These are phyloP conservation scores for Botryotinia narcissicola DNA, from an alignment of 2,329 filamentous ascomycete species.

Conservation along the genomic window DNA sequence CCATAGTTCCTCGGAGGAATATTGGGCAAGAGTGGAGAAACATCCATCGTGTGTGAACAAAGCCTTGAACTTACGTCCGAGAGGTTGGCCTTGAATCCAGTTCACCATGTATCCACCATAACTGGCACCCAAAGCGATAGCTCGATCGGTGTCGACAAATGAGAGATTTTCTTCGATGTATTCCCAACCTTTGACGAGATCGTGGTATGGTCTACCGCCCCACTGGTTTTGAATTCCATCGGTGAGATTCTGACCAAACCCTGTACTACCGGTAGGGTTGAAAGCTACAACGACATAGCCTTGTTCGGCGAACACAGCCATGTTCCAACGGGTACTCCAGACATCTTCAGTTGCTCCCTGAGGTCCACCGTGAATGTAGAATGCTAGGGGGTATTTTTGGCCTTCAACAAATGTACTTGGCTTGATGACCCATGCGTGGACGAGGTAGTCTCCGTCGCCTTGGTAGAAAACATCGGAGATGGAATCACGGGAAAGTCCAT, in stretches of 20 bases:
- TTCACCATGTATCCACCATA: slow-evolving; percentile 77
- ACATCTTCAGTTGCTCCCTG: slow-evolving; percentile 71
- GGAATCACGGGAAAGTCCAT: slow-evolving; percentile 28
- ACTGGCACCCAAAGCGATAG: slow-evolving; percentile 69
- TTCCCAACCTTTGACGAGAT: slow-evolving; percentile 73
- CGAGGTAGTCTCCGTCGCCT: slow-evolving; percentile 29
- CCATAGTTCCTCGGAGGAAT: slow-evolving; percentile 62
- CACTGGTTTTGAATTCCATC: slow-evolving; percentile 43
- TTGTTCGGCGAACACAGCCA: slow-evolving; percentile 78
- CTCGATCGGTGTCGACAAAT: slow-evolving; percentile 64
- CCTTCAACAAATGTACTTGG: slow-evolving; percentile 53
- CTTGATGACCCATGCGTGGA: slow-evolving; percentile 30
- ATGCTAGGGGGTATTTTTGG: slow-evolving; percentile 74
- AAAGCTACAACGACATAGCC: slow-evolving; percentile 76
- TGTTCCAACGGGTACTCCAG: slow-evolving; percentile 83
- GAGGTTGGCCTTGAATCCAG: slow-evolving; percentile 81
- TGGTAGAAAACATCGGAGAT: slow-evolving; percentile 32
- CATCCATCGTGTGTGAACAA: slow-evolving; percentile 20
- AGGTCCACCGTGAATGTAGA: slow-evolving; percentile 78
- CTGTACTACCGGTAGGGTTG: slow-evolving; percentile 74
- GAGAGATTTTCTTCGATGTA: slow-evolving; percentile 61
- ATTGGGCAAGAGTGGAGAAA: slow-evolving; percentile 42
- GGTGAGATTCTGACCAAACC: slow-evolving; percentile 72
- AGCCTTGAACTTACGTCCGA: slow-evolving; percentile 80
- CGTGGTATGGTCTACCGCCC: slow-evolving; percentile 68